phyloP scores from a whole-genome alignment of 148 eudicot genomes.

The Euryodendron excelsum region DNA sequence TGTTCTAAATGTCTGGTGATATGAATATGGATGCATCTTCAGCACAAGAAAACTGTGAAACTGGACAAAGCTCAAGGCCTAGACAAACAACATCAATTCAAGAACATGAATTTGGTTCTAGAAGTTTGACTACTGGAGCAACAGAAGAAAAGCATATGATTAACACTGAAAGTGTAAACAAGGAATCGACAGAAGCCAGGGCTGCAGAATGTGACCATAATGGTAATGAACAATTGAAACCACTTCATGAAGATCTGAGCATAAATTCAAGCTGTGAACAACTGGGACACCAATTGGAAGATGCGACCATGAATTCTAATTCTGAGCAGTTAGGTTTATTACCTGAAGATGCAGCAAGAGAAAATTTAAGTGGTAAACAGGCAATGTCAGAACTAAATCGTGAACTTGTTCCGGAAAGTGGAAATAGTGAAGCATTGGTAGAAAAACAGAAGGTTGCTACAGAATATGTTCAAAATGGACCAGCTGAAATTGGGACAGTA shows the following conservation, averaged over 20 bases:
- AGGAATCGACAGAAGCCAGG: conserved; percentile 12
- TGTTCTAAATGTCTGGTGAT: not conserved
- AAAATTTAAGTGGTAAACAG: conserved; percentile 9
- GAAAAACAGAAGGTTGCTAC: conserved; percentile 20
- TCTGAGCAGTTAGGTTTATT: conserved; percentile 1
- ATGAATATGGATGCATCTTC: conserved; percentile 14
- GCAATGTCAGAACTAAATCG: conserved; percentile 1
- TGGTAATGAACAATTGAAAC: conserved; percentile 4
- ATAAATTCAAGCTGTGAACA: conserved; percentile 10
- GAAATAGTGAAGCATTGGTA: conserved; percentile 17
- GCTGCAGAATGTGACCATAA: conserved; percentile 9
- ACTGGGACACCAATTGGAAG: conserved; percentile 8
- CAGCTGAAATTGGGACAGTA: conserved; percentile 5
- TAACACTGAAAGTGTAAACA: conserved; percentile 22
- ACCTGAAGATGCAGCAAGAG: not conserved
- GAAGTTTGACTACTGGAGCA: conserved; percentile 13
- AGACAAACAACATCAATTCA: conserved; percentile 7
- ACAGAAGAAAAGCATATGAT: conserved; percentile 13
- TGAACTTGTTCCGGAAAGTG: conserved; percentile 11
- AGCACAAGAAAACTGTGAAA: conserved; percentile 2
- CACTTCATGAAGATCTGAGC: conserved; percentile 8
- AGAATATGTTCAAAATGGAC: conserved; percentile 22
- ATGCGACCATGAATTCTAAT: conserved; percentile 2
- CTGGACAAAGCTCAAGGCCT: not conserved
- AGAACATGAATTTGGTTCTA: not conserved